Base-by-base conservation (phyloP, 2,329 filamentous ascomycete genomes). In the Fusarium albidum region DNA sequence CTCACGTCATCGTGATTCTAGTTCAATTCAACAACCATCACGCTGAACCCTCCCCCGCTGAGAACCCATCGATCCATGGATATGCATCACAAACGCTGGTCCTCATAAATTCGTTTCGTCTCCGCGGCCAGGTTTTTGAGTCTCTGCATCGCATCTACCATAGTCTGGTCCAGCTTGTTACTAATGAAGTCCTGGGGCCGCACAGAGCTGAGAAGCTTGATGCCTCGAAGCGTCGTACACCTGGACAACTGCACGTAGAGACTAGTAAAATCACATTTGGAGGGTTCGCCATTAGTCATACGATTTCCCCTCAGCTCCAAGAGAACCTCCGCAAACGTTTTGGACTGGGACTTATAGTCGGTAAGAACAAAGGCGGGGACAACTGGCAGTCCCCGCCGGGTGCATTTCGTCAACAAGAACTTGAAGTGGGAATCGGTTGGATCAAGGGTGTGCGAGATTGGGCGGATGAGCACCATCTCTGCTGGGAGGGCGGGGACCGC, bases 221-320 rank as follows among this genome's bases (percentile, higher is more conserved):
- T 51, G n/a, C 48, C 48, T 34, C 40, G 33, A 28, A 45, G 32
- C 14, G 21, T 45, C 9, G 9, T 35, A 12, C 43, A 48, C 25
- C 50, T 43, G 25, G 43, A 48, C 12, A 48, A 31, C n/a, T 48
- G 27, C 21, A 48, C 43, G 39, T 52, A 35, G 42, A 45, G 42
- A 12, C 42, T 45, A 6, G 32, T 12, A 6, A 45, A 45, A 14
- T 45, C 42, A 38, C 50, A 44, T 13, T 42, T 52, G 2, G 43
- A 48, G n/a, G 43, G 37, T 10, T 49, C n/a, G 6, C 49, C 45
- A 54, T 54, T 49, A 0, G 14, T 43, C 25, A 41, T 43, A 13
- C 45, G 45, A 8, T 41, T 45, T 35, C 45, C 45, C 26, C 39
- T 45, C 12, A 54, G 45, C 27, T 54, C 51, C 7, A 54, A 42